Conservation (phyloP, 371 early-diverging fungal species). For the Syncephalastrum contaminatum region DNA sequence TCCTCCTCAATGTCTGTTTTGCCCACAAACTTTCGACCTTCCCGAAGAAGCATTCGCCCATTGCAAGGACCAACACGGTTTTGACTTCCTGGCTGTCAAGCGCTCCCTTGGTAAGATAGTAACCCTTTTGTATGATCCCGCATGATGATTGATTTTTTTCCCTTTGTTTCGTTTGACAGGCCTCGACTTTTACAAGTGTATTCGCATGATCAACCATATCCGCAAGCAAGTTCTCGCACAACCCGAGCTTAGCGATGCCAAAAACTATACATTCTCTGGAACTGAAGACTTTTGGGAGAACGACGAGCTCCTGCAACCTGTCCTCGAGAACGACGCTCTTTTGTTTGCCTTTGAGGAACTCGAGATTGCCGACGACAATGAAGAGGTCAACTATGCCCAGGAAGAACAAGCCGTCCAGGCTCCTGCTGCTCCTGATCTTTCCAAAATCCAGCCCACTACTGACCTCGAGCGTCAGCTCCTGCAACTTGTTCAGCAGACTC, state of each 20-base stretch:
- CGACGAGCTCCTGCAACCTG: conserved; percentile 76
- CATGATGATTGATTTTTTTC: conserved; percentile 2
- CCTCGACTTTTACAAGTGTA: conserved; percentile 85
- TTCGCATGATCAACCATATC: conserved; percentile 85
- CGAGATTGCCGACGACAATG: conserved; percentile 52
- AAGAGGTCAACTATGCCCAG: conserved; percentile 17
- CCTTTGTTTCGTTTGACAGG: conserved; percentile 16
- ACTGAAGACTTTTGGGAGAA: conserved; percentile 66
- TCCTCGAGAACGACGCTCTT: conserved; percentile 79
- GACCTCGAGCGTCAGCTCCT: conserved; percentile 59
- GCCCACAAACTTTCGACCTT: conserved; percentile 46
- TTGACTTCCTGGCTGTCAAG: conserved; percentile 68
- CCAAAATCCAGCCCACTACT: conserved; percentile 37
- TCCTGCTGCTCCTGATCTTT: conserved; percentile 10
- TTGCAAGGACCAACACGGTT: conserved; percentile 58
- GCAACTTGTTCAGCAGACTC: conserved; percentile 45
- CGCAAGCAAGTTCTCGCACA: conserved; percentile 44
- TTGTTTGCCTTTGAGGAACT: conserved; percentile 73
- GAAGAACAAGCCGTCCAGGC: conserved; percentile 12
- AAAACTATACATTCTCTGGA: conserved; percentile 36
- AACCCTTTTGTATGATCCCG: conserved; percentile 6
- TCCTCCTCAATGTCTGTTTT: conserved; percentile 74
- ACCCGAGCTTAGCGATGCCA: conserved; percentile 22
- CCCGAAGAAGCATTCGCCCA: conserved; percentile 66
- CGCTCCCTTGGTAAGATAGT: conserved; percentile 37